Percentiles rank a stretch among this genome's conserved stretches.
Conservation (phyloP, 352 stramenopile species). For the Aphanomyces euteiches region DNA sequence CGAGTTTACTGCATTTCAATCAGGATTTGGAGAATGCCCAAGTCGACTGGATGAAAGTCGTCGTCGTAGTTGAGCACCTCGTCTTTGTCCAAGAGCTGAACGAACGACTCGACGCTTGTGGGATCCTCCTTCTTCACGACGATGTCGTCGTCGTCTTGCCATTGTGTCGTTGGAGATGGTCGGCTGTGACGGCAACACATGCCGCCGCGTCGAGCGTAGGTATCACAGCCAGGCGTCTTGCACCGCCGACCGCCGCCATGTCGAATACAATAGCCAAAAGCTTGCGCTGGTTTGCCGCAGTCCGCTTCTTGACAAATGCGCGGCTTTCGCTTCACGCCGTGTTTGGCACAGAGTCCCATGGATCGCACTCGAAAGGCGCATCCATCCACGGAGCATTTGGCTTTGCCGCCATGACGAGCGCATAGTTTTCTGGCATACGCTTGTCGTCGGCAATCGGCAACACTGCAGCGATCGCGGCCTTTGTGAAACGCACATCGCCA, state of each 20-base stretch:
- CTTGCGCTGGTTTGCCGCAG: slow-evolving; percentile 1
- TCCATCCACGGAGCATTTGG: background rate
- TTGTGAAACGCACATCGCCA: background rate
- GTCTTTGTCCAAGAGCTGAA: too few relatives aligned
- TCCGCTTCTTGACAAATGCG: background rate
- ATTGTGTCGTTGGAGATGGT: too few relatives aligned
- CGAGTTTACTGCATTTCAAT: too few relatives aligned
- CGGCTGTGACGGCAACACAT: background rate
- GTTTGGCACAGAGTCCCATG: background rate
- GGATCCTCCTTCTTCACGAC: too few relatives aligned
- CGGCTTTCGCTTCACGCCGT: background rate
- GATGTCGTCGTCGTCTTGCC: too few relatives aligned
- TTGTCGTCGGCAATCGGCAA: slow-evolving; percentile 3
- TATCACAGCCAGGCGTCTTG: background rate
- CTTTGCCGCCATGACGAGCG: background rate
- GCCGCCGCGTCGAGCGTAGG: background rate
- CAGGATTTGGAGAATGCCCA: too few relatives aligned
- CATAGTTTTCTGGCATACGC: slow-evolving; percentile 4
- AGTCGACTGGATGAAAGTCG: too few relatives aligned
- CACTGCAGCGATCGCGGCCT: background rate
- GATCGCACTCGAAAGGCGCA: background rate
- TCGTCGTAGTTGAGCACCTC: too few relatives aligned
- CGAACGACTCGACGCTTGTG: too few relatives aligned
- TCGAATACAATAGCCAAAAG: background rate
- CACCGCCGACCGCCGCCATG: background rate